phyloP scores from a whole-genome alignment of 2,329 filamentous ascomycete genomes.

The Canariomyces notabilis region DNA sequence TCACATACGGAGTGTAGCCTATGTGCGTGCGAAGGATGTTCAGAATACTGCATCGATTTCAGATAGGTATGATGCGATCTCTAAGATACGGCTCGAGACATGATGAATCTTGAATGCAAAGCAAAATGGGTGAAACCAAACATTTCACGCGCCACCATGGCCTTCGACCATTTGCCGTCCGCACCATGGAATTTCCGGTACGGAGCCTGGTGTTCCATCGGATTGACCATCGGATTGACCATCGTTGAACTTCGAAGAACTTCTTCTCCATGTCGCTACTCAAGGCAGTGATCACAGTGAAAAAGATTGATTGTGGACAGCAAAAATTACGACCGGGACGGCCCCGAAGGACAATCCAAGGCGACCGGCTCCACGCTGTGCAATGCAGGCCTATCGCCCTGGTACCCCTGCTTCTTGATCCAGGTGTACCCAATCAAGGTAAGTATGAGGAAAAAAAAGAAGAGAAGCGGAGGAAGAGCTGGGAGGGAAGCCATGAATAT shows the following conservation, averaged over 20 bases:
- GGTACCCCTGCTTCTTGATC: conserved; percentile 22
- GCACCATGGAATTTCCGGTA: too few relatives aligned
- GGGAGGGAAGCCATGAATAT: conserved; percentile 4
- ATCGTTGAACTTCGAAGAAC: background rate
- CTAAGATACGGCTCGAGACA: too few relatives aligned
- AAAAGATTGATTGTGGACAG: conserved; percentile 20
- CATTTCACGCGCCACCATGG: too few relatives aligned
- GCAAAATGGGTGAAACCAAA: too few relatives aligned
- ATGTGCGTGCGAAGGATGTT: too few relatives aligned
- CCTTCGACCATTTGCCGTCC: too few relatives aligned
- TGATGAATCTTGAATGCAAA: too few relatives aligned
- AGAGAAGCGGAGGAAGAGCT: conserved; percentile 9
- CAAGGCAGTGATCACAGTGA: conserved; percentile 20
- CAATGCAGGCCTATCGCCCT: conserved; percentile 25
- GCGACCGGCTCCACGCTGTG: conserved; percentile 24
- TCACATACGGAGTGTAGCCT: too few relatives aligned
- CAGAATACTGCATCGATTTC: too few relatives aligned
- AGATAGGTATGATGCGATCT: too few relatives aligned
- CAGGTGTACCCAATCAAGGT: conserved; percentile 22
- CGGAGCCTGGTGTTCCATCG: too few relatives aligned
- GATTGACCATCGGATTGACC: too few relatives aligned
- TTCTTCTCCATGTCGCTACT: conserved; percentile 24
- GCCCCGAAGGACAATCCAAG: conserved; percentile 27
- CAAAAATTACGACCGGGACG: conserved; percentile 27
- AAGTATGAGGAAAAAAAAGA: conserved; percentile 25